These are phyloP conservation scores for Pythium phragmitis DNA, from an alignment of 352 stramenopile species.

Conservation along the genomic window DNA sequence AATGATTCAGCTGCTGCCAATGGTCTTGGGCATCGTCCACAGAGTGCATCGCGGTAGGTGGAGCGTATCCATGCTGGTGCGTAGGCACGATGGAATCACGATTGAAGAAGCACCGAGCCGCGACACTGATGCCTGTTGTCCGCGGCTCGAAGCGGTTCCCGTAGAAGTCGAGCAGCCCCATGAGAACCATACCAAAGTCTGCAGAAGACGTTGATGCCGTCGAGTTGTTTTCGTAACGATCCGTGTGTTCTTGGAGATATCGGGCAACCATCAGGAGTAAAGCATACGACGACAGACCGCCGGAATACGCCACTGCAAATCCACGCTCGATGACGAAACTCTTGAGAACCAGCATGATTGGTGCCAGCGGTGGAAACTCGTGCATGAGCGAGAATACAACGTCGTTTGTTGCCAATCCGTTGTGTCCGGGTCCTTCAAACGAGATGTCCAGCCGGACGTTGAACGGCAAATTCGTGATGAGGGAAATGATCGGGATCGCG, in stretches of 20 bases:
- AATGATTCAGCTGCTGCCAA: conserved; percentile 55
- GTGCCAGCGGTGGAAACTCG: conserved; percentile 92
- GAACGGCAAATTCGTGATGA: conserved; percentile 80
- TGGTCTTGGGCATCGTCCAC: conserved; percentile 64
- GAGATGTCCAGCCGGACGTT: conserved; percentile 94
- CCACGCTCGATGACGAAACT: conserved; percentile 92
- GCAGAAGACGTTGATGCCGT: conserved; percentile 36
- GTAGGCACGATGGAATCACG: conserved; percentile 49
- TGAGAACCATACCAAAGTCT: conserved; percentile 94
- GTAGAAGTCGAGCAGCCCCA: conserved; percentile 98
- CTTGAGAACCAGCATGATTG: conserved; percentile 97
- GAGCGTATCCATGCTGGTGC: conserved; percentile 29
- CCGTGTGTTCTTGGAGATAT: conserved; percentile 89
- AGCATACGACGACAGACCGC: conserved; percentile 95
- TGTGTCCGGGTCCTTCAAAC: conserved; percentile 95
- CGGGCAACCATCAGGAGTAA: conserved; percentile 95
- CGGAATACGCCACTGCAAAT: conserved; percentile 94
- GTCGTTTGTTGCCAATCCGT: conserved; percentile 94
- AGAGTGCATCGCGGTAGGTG: conserved; percentile 24
- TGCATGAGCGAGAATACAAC: conserved; percentile 92
- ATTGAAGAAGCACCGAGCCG: conserved; percentile 78
- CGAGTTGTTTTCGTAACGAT: conserved; percentile 41
- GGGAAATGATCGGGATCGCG: conserved; percentile 96
- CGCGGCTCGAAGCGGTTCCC: conserved; percentile 93
- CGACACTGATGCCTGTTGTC: conserved; percentile 89